These are phyloP conservation scores for Paecilomyces variotii DNA, from an alignment of 2,329 filamentous ascomycete species.

Conservation along the genomic window DNA sequence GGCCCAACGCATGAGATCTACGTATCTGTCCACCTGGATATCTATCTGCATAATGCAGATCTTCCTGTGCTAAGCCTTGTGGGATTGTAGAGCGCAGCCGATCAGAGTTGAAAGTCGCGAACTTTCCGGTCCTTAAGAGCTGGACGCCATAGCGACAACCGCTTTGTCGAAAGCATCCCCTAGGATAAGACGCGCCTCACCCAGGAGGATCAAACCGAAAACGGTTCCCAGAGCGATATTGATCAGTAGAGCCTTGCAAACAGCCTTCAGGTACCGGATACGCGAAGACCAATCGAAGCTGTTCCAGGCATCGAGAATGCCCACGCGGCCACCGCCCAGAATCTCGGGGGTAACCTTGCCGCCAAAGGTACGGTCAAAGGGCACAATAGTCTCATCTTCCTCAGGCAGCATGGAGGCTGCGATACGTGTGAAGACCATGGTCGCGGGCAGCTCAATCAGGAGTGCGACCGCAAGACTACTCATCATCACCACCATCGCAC, in stretches of 20 bases:
- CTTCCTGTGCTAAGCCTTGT: background rate
- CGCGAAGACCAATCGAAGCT: constrained; percentile 68
- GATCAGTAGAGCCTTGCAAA: constrained; percentile 61
- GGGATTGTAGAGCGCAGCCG: background rate
- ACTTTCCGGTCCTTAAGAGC: background rate
- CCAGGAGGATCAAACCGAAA: constrained; percentile 43
- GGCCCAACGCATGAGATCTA: background rate
- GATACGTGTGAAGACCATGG: constrained; percentile 69
- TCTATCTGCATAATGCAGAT: background rate
- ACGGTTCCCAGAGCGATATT: constrained; percentile 41
- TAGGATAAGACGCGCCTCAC: constrained; percentile 46
- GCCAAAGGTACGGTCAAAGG: constrained; percentile 80
- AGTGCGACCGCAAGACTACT: constrained; percentile 43
- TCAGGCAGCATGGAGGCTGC: constrained; percentile 80
- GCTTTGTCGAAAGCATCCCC: constrained; percentile 18
- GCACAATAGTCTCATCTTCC: constrained; percentile 73
- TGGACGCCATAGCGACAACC: constrained; percentile 3
- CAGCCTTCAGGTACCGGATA: constrained; percentile 64
- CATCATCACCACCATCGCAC: constrained; percentile 29
- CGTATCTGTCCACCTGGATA: background rate
- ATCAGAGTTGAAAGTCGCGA: background rate
- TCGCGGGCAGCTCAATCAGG: constrained; percentile 64
- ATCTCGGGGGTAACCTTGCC: constrained; percentile 68
- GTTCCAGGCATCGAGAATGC: constrained; percentile 68
- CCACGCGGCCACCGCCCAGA: constrained; percentile 64